Evolutionary conservation across 352 stramenopile genomes (phyloP), one percentile per base, ranked within the genome.

Genomic region (Phytophthora capsici): DNA sequence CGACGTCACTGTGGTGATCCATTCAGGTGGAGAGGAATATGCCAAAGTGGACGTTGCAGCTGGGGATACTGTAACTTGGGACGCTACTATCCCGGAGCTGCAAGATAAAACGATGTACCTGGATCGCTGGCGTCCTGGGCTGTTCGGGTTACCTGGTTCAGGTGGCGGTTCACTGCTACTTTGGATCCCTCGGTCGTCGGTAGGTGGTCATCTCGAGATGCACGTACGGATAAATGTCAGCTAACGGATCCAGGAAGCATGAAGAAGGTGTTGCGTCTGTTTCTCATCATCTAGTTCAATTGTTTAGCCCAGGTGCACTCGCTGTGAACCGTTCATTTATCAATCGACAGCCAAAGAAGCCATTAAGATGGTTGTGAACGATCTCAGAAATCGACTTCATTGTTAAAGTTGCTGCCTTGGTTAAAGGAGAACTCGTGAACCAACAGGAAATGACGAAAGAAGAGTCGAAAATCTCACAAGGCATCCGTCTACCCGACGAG

Each of bases 111-210:
- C 13, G 1, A 44, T 69, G 61, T 65, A 69, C 36, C 26, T 69
- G 4, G 61, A 69, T 53, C 61, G 53, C 8, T 69, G 61, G 61
- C 54, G 61, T 28, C 61, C 61, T 0, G 61, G 61, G 6, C 5
- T 69, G 17, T 36, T 69, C 12, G 61, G 53, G 0, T 37, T 69
- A 22, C 61, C 61, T 14, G 61, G 61, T 5, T 64, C 61, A 3
- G 61, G 61, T 16, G 61, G 61, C 41, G 61, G 61, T 0, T 70
- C 62, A 7, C 13, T 70, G 14, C n/a, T 70, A 34, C 46, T 70
- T 3, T 87, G 78, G 77, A 49, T 89, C 12, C 78, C 80, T 13
- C 50, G 77, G 23, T 56, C 60, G 7, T 68, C 41, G 1, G 23
- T 69, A 10, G 70, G 67, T n/a, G 77, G 77, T 4, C 63, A 72